Evolutionary conservation across 169 alveolate species (phyloP), one percentile per base, ranked within the genome.

Genomic region (Plasmodium coatneyi): DNA sequence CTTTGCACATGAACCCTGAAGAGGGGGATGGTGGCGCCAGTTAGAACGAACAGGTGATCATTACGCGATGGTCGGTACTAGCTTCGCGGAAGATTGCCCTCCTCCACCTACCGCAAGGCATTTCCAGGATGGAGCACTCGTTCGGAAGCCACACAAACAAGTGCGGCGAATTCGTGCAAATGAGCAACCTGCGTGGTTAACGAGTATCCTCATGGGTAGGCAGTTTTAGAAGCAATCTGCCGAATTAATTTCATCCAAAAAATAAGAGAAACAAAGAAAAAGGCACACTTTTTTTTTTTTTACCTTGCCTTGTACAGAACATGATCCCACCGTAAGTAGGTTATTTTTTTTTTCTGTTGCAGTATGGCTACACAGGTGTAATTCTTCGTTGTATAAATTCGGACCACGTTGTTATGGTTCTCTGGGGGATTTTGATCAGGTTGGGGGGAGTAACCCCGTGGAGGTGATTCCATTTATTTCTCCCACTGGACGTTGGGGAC

Each of bases 141-240:
- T 71, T 22, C 30, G 92, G 92, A 32, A 72, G 43, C 92, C 92
- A 84, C 79, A 84, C 83, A 84, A 84, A 84, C 43, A 84, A 84
- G 22, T 71, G 60, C 9, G 84, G 66, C 0, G 92, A 43, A 72
- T 43, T 46, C 78, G 92, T 84, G 19, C 84, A 71, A 22, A 84
- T 84, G 76, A 84, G 79, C 74, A 84, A 82, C 79, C 92, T 84
- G 83, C 30, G 71, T 10, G 32, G 22, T 80, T 80, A 80, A 80
- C 76, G 34, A 22, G 4, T 66, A 66, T 66, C 34, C 34, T 25
- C 34, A 66, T 66, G 76, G 56, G 56, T 46, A 12, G 56, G 25
- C 60, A 49, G 7, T 49, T 49, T 1, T 12, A 49, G 60, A 49
- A 49, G 60, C 36, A 66, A 25, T 25, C 6, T 3, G 14, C 22